Conservation (phyloP, 2,329 filamentous ascomycete genomes). For the Bimuria novae-zelandiae region DNA sequence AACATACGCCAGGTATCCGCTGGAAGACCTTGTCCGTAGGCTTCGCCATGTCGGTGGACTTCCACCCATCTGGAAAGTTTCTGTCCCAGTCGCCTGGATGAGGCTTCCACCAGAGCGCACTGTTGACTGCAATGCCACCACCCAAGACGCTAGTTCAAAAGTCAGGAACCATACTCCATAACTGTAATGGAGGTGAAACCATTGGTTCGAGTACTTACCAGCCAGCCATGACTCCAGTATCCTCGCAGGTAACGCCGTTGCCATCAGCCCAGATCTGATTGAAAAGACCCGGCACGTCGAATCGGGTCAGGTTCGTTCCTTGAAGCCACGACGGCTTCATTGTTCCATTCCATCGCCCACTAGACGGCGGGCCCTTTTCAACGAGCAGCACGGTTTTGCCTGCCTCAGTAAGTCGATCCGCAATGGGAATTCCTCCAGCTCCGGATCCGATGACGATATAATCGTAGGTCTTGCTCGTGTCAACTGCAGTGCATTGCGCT, state of each 20-base stretch:
- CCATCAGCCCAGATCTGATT: constrained; percentile 69
- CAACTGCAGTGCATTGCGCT: constrained; percentile 20
- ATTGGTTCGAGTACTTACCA: constrained; percentile 47
- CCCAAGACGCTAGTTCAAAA: constrained; percentile 56
- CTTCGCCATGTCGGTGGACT: constrained; percentile 61
- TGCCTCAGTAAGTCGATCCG: constrained; percentile 63
- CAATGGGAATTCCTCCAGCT: constrained; percentile 62
- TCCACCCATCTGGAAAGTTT: constrained; percentile 73
- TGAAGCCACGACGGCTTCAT: constrained; percentile 64
- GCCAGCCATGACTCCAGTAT: constrained; percentile 71
- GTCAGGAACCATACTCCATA: not conserved
- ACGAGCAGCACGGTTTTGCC: constrained; percentile 65
- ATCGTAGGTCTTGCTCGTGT: constrained; percentile 55
- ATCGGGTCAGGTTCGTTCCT: constrained; percentile 67
- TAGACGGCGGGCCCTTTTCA: constrained; percentile 54
- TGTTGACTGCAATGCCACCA: constrained; percentile 68
- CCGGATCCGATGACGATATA: constrained; percentile 66
- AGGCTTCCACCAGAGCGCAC: constrained; percentile 68
- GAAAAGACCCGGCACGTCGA: constrained; percentile 70
- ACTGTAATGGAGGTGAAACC: not conserved
- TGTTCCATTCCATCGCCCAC: constrained; percentile 64
- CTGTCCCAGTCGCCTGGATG: constrained; percentile 68
- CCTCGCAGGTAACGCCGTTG: constrained; percentile 64
- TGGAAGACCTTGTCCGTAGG: constrained; percentile 65
- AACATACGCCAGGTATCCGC: constrained; percentile 58